Conservation (phyloP, 1,284 basidiomycete genomes). For the Thecaphora thlaspeos region DNA sequence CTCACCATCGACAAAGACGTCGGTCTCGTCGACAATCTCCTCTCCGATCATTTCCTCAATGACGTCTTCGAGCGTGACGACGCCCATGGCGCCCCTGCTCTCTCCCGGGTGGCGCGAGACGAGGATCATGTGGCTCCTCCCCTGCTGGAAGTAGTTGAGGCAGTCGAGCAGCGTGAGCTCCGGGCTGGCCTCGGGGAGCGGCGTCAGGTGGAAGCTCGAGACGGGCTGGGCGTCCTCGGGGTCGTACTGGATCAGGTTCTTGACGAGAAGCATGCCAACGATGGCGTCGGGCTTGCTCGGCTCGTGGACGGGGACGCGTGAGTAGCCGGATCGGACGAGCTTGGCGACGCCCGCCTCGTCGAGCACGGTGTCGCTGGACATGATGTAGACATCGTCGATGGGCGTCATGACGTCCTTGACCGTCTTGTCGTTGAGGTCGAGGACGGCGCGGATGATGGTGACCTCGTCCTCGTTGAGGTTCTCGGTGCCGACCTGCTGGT, state of each 20-base stretch:
- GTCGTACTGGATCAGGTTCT: constrained; percentile 83
- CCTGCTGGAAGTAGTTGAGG: constrained; percentile 71
- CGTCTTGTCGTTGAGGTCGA: constrained; percentile 62
- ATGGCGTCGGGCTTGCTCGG: constrained; percentile 74
- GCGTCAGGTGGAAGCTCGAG: constrained; percentile 62
- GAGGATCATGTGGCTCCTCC: constrained; percentile 85
- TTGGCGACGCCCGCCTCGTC: constrained; percentile 74
- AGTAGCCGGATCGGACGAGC: constrained; percentile 70
- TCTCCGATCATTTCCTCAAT: constrained; percentile 65
- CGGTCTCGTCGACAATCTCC: constrained; percentile 56
- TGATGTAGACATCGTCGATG: constrained; percentile 72
- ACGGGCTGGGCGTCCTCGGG: constrained; percentile 76
- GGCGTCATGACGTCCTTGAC: constrained; percentile 68
- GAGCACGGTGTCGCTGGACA: constrained; percentile 74
- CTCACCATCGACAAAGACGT: constrained; percentile 49
- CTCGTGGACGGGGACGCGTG: constrained; percentile 86
- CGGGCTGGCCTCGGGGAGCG: constrained; percentile 85
- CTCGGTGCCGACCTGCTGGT: constrained; percentile 78
- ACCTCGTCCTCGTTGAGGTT: constrained; percentile 77
- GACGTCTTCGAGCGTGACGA: constrained; percentile 61
- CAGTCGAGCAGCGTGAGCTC: constrained; percentile 68
- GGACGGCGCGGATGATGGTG: constrained; percentile 64
- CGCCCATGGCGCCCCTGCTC: constrained; percentile 68
- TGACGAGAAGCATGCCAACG: constrained; percentile 74
- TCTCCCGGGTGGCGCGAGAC: constrained; percentile 79